Conservation (phyloP, 495 filamentous ascomycete genomes). For the Lentithecium fluviatile region DNA sequence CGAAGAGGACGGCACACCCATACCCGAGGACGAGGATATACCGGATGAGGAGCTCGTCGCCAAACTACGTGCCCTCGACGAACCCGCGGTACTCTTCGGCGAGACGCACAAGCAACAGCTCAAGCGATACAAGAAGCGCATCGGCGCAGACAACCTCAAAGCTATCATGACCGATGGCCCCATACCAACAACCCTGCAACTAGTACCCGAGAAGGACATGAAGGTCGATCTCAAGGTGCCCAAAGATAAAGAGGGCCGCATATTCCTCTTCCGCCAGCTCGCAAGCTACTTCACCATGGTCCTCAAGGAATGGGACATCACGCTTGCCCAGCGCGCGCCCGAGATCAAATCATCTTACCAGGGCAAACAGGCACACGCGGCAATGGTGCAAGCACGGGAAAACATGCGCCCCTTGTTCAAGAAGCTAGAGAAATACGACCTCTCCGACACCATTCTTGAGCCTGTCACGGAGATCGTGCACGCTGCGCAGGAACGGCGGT, state of each 20-base stretch:
- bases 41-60: constrained; percentile 65
- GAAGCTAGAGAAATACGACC: constrained; percentile 74
- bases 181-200: constrained; percentile 69
- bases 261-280: constrained; percentile 79
- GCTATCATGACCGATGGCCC: constrained; percentile 49
- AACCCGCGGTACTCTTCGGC: constrained; percentile 77
- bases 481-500: constrained; percentile 82
- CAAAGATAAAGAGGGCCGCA: constrained; percentile 50
- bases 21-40: constrained; percentile 62
- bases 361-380: constrained; percentile 71
- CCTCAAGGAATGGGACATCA: constrained; percentile 78
- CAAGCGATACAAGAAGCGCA: constrained; percentile 64
- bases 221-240: constrained; percentile 64
- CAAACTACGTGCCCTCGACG: constrained; percentile 66
- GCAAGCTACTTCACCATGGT: constrained; percentile 93
- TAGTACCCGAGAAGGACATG: constrained; percentile 83
- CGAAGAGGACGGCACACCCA: constrained; percentile 44
- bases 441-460: constrained; percentile 75
- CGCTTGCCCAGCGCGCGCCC: constrained; percentile 64
- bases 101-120: constrained; percentile 71
- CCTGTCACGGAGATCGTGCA: constrained; percentile 91
- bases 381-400: constrained; percentile 77
- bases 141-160: constrained; percentile 53
- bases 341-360: constrained; percentile 69
- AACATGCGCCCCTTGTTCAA: constrained; percentile 90